Evolutionary conservation across 768 basidiomycete genomes (phyloP), one percentile per base, ranked within the genome.

Genomic region (Tricholoma bakamatsutake): DNA sequence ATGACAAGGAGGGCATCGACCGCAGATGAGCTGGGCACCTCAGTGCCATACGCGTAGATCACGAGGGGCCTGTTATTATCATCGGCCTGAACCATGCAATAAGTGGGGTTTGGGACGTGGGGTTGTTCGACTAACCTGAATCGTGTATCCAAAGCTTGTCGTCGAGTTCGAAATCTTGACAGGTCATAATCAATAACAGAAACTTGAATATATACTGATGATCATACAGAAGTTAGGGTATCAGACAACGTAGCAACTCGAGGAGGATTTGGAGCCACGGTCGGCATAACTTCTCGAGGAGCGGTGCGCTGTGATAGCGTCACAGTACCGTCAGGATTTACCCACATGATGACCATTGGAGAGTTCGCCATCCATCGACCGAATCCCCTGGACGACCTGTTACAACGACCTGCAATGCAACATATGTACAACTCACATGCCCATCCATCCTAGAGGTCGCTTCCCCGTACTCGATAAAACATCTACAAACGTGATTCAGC

Each of bases 321-420:
- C 56, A 87, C 72, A 18, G 73, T 66, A 9, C 83, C 82, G 59
- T 87, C 81, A 12, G 69, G 66, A 63, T 87, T 85, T 6, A 79
- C 71, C 88, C 87, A 90, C 75, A 83, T 80, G 30, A 89, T 83
- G 56, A 90, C 83, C 85, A 90, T 88, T 0, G 82, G 78, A 5
- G 77, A 71, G 59, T 76, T 71, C 1, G 73, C 65, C 85, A 87
- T 85, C 55, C 67, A 60, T 8, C 56, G 59, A 21, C 85, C 85
- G 61, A 83, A 87, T 4, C 85, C 85, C 64, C 84, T 87, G 61
- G 9, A 61, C 21, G 46, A 49, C 4, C n/a, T 28, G 31, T 50
- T 55, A 24, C 42, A 53, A 10, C 7, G 50, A n/a, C 17, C 11
- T 17, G 48, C 24, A 3, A 31, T n/a, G 28, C 45, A 15, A 31